Conservation (phyloP, 2,329 filamentous ascomycete genomes). For the Geosmithia morbida region DNA sequence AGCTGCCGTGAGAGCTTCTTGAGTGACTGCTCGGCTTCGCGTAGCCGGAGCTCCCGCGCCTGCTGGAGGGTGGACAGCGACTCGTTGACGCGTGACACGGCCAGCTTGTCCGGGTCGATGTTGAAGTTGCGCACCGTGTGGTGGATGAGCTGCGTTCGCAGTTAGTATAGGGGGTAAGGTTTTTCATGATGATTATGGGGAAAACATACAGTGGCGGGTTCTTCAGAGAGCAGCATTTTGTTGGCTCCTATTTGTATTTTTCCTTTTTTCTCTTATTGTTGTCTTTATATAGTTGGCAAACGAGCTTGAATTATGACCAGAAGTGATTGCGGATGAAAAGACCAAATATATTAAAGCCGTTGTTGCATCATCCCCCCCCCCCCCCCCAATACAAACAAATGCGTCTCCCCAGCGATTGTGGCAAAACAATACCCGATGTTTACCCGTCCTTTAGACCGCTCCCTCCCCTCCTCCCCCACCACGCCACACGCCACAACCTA, state of each 20-base stretch:
- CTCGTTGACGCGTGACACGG: conserved; percentile 70
- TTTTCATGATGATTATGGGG: not conserved
- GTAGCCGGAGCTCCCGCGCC: conserved; percentile 64
- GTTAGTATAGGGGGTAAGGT: conserved; percentile 1
- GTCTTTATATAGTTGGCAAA: too few relatives aligned
- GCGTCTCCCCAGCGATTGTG: conserved; percentile 1
- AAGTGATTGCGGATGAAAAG: too few relatives aligned
- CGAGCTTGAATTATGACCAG: too few relatives aligned
- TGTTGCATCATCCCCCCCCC: not conserved
- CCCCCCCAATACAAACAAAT: too few relatives aligned
- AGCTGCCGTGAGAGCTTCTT: conserved; percentile 65
- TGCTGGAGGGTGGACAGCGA: conserved; percentile 73
- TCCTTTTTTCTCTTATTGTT: not conserved
- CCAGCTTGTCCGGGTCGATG: conserved; percentile 74
- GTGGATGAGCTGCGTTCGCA: conserved; percentile 65
- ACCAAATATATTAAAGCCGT: not conserved
- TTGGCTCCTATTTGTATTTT: not conserved
- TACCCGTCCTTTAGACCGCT: not conserved
- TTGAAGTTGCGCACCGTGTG: conserved; percentile 94
- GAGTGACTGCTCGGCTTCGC: conserved; percentile 52
- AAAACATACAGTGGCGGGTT: conserved; percentile 59
- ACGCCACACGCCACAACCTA: conserved; percentile 1
- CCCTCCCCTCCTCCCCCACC: not conserved
- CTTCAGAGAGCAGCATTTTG: conserved; percentile 89
- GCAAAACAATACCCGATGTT: not conserved